Percentiles rank a stretch among this genome's conserved stretches.
Evolutionary conservation across 1,139 yeast genomes (phyloP).

Genomic region (Hyphopichia buzzinii): DNA sequence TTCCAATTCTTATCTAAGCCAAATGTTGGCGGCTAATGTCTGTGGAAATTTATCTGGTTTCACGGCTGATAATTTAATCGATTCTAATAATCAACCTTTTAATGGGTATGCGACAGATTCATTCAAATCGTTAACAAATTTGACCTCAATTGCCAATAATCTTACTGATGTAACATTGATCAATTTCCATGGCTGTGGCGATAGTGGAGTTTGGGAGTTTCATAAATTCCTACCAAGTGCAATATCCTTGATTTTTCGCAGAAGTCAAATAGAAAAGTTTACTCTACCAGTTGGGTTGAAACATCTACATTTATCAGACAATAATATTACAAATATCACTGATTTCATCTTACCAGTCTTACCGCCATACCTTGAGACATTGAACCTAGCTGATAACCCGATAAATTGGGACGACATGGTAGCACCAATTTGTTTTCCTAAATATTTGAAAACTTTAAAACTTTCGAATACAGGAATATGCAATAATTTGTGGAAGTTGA

Average conservation of each 20-base stretch:
- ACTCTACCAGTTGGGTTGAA: slow-evolving; percentile 10
- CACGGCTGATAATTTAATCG: slow-evolving; percentile 3
- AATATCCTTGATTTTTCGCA: neutral
- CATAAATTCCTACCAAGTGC: neutral
- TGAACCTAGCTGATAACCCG: slow-evolving; percentile 23
- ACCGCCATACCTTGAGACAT: slow-evolving; percentile 9
- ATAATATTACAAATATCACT: slow-evolving; percentile 9
- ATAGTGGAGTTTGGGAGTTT: slow-evolving; percentile 4
- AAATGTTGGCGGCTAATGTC: slow-evolving; percentile 10
- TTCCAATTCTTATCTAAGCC: slow-evolving; percentile 9
- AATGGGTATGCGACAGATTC: neutral
- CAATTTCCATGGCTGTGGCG: neutral
- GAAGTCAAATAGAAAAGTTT: slow-evolving; percentile 1
- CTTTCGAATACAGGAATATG: slow-evolving; percentile 20
- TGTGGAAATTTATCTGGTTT: slow-evolving; percentile 5
- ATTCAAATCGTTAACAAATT: neutral
- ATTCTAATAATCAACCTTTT: slow-evolving; percentile 2
- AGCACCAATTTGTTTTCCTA: slow-evolving; percentile 11
- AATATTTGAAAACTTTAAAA: slow-evolving; percentile 13
- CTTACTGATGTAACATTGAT: slow-evolving; percentile 3
- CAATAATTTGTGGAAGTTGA: slow-evolving; percentile 10
- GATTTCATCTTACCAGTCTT: slow-evolving; percentile 8
- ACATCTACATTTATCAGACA: slow-evolving; percentile 14
- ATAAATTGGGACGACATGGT: slow-evolving; percentile 17
- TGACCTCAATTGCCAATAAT: slow-evolving; percentile 1